Conservation (phyloP, 345 rosid genomes). For the Euphorbia lathyris region DNA sequence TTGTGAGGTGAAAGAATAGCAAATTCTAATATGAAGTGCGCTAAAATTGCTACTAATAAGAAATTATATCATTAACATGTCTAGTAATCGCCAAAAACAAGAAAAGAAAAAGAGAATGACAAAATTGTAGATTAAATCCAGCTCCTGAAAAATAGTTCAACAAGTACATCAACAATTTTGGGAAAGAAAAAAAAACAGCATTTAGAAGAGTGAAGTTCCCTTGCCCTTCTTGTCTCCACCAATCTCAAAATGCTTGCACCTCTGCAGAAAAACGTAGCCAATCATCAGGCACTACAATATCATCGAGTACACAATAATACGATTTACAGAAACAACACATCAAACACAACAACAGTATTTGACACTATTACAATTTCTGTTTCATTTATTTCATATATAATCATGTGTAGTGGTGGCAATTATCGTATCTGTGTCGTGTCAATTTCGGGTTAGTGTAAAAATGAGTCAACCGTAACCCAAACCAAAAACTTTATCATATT, state of each 20-base stretch:
- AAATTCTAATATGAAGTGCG: neutral
- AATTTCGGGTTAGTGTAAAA: no score
- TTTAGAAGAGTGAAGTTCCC: constrained; percentile 18
- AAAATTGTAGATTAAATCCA: neutral
- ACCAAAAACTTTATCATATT: no score
- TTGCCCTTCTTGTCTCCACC: constrained; percentile 18
- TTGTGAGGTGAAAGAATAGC: neutral
- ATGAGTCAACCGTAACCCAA: no score
- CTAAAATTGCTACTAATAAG: neutral
- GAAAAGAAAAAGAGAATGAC: neutral
- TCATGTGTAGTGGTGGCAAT: no score
- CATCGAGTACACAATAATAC: no score
- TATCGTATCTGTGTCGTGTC: no score
- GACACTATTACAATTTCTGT: no score
- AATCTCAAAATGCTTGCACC: constrained; percentile 17
- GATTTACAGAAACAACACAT: no score
- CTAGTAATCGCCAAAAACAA: neutral
- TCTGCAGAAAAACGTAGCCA: neutral
- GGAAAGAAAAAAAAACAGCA: neutral
- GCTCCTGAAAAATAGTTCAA: neutral
- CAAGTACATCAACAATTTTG: neutral
- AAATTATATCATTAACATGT: neutral
- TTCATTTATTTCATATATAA: no score
- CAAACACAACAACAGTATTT: no score
- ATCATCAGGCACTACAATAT: no score